Conservation (phyloP, 176 grass and related monocot species). For the Avena eriantha region DNA sequence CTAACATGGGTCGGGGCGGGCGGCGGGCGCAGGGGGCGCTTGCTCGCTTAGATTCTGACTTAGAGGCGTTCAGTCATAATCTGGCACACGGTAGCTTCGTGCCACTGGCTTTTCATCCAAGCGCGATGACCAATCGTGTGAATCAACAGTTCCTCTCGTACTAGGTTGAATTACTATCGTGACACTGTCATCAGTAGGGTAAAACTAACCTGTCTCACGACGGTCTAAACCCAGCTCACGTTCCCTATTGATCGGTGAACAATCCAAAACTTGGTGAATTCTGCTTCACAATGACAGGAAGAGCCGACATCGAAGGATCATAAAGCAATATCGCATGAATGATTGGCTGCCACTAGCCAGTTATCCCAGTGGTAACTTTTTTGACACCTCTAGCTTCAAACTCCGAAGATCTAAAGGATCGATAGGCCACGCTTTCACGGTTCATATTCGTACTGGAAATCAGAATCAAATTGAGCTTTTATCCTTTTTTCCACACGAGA, state of each 20-base stretch:
- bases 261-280: no score
- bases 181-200: no score
- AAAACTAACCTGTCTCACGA: no score
- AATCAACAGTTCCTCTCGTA: not conserved
- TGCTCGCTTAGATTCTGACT: conserved; percentile 60
- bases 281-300: no score
- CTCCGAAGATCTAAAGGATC: conserved; percentile 76
- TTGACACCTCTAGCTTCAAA: conserved; percentile 51
- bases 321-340: not conserved
- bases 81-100: not conserved
- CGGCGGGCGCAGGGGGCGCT: not conserved
- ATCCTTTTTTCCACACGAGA: conserved; percentile 54
- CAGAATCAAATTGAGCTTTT: conserved; percentile 50
- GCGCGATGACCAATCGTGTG: conserved; percentile 23
- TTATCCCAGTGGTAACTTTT: conserved; percentile 83
- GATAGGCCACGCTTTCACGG: conserved; percentile 73
- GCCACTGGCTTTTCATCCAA: conserved; percentile 69
- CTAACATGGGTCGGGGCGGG: no score
- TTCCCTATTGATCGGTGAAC: no score
- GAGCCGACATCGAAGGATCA: no score
- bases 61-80: conserved; percentile 65
- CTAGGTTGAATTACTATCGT: no score
- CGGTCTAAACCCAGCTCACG: no score
- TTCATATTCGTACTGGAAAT: conserved; percentile 72
- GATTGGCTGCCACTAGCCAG: conserved; percentile 71